Base-by-base conservation (phyloP, 1,139 yeast species). In the Suhomyces coccinellae region DNA sequence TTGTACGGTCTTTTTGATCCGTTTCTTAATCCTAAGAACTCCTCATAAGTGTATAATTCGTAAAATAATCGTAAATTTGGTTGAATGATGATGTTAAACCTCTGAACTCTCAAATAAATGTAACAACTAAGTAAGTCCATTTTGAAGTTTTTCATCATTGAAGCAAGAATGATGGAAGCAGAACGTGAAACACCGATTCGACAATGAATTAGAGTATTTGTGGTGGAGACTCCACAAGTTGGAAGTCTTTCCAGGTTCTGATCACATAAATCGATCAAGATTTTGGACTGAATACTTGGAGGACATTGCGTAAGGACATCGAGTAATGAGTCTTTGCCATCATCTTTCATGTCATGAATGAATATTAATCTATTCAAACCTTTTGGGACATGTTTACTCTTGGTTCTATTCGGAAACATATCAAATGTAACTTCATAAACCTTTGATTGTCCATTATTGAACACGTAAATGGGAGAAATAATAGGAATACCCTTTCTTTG, bases 121-220 rank as follows among this genome's bases (percentile, higher is more conserved):
- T 89, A 90, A 3, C 96, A 91, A 41, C 85, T 75, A 13, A 90
- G 77, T 34, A 90, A 66, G 38, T 83, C 82, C 48, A 87, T 72
- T 26, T 79, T 71, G 47, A 82, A 69, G 42, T 87, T 69, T 53
- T 82, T 84, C 96, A 90, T 89, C 47, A 88, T 85, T 58, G 87
- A 91, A 3, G 97, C 97, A 52, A 90, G 87, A 53, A 95, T 86
- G 33, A 91, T 86, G 0, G 96, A 83, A 0, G 97, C 97, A 17
- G 95, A 85, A 45, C 97, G 71, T 0, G 96, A 87, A 4, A 90
- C 97, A 1, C 97, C 97, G 45, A 87, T 95, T 58, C 89, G 83
- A 61, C 97, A 90, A 61, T 90, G 97, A 14, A 88, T 89, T 44
- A 90, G 67, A 0, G 88, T 83, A 22, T 47, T 38, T 6, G 26